Base-by-base conservation (phyloP, 768 basidiomycete genomes). In the Hygrophorus russula region DNA sequence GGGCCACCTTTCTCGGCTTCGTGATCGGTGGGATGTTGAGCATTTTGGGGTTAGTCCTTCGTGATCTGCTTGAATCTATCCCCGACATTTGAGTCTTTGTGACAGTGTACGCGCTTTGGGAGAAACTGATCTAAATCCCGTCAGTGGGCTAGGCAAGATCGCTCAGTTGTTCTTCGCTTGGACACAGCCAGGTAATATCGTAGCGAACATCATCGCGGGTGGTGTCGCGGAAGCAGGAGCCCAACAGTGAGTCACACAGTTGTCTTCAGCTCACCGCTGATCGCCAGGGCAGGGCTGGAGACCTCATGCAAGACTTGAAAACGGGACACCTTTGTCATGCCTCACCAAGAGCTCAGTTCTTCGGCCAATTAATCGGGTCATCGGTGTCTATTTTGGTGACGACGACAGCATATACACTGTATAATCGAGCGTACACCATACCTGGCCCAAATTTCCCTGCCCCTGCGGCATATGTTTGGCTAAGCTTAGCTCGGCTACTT, bases 261-360 rank as follows among this genome's bases (percentile, higher is more conserved):
- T 5, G 36, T 13, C 19, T 36, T 43, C 30, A 18, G 39, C 28
- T 18, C 46, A 10, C 28, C 31, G 4, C 29, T 39, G 31, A 43
- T 34, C 12, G 8, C 7, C 17, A 27, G 19, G 18, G 6, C 50
- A 92, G 88, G 59, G 91, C 93, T 5, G 94, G 92, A 12, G 94
- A 98, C 57, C 76, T 97, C 7, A 97, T 98, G 94, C 94, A 98
- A 65, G 94, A 98, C 61, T 67, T 98, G 46, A 98, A 98, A 65
- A 96, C 94, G 2, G 94, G 94, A 0, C 89, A 96, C 59, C 67
- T 98, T n/a, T 75, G 89, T 43, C 75, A 73, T 49, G 92, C 92
- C 7, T 93, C 91, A 17, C 94, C 94, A 37, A 71, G 89, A 53
- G 89, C 90, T 2, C 94, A 94, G 56, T 96, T 97, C 59, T 93